Evolutionary conservation across 257 asterid genomes (phyloP), one percentile per base, ranked within the genome.

Genomic region (Solanum pennellii): DNA sequence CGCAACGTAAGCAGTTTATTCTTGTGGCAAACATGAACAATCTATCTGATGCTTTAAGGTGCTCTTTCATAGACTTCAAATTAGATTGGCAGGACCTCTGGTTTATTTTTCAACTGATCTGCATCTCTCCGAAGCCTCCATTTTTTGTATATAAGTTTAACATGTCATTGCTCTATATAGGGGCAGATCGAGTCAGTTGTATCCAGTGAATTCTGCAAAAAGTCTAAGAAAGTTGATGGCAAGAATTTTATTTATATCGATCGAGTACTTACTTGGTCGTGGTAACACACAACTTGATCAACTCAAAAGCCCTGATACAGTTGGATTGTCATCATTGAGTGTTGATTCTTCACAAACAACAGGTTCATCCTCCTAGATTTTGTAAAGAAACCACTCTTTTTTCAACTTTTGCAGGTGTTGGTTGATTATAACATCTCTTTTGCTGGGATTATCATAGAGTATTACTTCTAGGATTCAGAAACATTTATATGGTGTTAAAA

Each of bases 281-380:
- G 99, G 96, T 88, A 91, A 90, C 92, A 96, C 94, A 82, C 98
- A 95, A 90, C 92, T 96, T 29, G 99, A 94, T 86, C 98, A 93
- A 91, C 94, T 95, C 66, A 96, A 93, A 90, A 94, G 94, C 80
- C 98, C 95, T 0, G 92, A 91, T 74, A 94, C 90, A 27, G 95
- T 91, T 85, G 93, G 98, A 82, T 86, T 96, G 87, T 90, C 98
- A 8, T 91, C 96, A 23, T 88, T 96, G 71, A 90, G 83, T 86
- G 89, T 93, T 35, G 86, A 88, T 72, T 86, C 83, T 83, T 88
- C 96, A 72, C 92, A 45, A 66, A 74, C 87, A 11, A 89, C 90
- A 88, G 79, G 21, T 71, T 87, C 83, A 14, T 77, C 84, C 84
- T 80, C 84, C 25, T 80, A 80, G 42, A 80, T 47, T 80, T 16